Evolutionary conservation across 257 asterid genomes (phyloP), one percentile per base, ranked within the genome.

Genomic region (Penstemon newberryi): DNA sequence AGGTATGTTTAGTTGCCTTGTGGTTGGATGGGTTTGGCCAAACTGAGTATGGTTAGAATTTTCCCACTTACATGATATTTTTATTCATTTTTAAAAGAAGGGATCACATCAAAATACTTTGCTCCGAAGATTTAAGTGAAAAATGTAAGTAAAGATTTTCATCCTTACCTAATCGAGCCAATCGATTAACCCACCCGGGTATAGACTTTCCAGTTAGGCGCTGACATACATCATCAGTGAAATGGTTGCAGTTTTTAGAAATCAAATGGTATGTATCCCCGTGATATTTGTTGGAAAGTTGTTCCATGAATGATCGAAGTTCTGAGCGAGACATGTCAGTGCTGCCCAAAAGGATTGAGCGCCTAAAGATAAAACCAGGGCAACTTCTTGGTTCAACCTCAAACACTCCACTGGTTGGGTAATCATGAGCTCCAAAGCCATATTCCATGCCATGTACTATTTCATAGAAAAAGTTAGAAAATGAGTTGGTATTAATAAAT

Each of bases 121-220:
- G n/a, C n/a, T n/a, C n/a, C n/a, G n/a, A n/a, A n/a, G n/a, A n/a
- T n/a, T n/a, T n/a, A n/a, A n/a, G n/a, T n/a, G n/a, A n/a, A n/a
- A n/a, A n/a, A n/a, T n/a, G n/a, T 25, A 25, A 25, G 33, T 6
- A 40, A 19, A 46, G 9, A 51, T 3, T 4, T 54, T 25, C 47
- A 40, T 33, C 13, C 92, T 80, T 63, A 91, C 98, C 96, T 72
- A 92, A 55, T 76, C 89, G 86, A 64, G 98, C 98, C 77, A 92
- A 75, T 7, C 98, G 90, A 78, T 89, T 92, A 75, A 92, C 96
- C 98, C 98, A 92, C 19, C 96, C 87, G 75, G 98, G 98, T 74
- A 89, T 89, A 56, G 84, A 64, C 67, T 86, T 89, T 64, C 96
- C 98, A 25, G 96, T 89, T 52, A 92, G 84, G 46, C 69, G 92